phyloP scores from a whole-genome alignment of 2,329 filamentous ascomycete genomes.

The Clonostachys chloroleuca region DNA sequence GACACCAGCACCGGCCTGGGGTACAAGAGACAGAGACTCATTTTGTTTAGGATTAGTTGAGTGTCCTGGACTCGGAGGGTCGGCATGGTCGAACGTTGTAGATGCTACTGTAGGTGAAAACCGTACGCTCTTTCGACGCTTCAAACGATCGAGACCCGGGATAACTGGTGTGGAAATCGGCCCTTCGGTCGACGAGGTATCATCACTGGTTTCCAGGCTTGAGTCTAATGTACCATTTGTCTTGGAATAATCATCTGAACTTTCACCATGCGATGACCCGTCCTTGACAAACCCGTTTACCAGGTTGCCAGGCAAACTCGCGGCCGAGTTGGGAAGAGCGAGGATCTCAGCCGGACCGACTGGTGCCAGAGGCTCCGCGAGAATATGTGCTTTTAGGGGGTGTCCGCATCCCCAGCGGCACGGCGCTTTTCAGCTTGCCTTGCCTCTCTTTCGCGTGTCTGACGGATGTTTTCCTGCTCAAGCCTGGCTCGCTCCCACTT shows the following conservation, averaged over 20 bases:
- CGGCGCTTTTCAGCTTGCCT: constrained; percentile 10
- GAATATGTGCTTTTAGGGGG: not conserved
- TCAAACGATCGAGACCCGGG: constrained; percentile 11
- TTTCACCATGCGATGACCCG: not conserved
- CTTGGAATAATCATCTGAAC: not conserved
- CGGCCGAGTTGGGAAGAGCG: constrained; percentile 49
- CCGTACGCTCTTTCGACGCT: constrained; percentile 60
- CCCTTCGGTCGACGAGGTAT: too few relatives aligned
- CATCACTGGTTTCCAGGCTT: not conserved
- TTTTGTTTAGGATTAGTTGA: constrained; percentile 1
- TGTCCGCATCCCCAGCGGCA: constrained; percentile 5
- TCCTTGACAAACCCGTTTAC: not conserved
- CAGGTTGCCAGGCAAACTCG: constrained; percentile 21
- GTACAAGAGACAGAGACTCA: not conserved
- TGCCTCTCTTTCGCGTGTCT: constrained; percentile 50
- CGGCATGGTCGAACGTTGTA: constrained; percentile 50
- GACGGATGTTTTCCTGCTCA: constrained; percentile 79
- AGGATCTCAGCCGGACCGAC: constrained; percentile 41
- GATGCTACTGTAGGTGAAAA: constrained; percentile 67
- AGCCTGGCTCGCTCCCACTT: constrained; percentile 90
- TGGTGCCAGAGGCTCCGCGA: constrained; percentile 19
- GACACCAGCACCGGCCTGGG: not conserved
- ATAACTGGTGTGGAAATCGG: not conserved
- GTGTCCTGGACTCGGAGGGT: constrained; percentile 44
- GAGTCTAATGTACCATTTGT: not conserved